A percentile compares a stretch with the other conserved stretches of the same genome.
Conservation (phyloP, 441 rosid genomes). For the Pelargonium citronellum region DNA sequence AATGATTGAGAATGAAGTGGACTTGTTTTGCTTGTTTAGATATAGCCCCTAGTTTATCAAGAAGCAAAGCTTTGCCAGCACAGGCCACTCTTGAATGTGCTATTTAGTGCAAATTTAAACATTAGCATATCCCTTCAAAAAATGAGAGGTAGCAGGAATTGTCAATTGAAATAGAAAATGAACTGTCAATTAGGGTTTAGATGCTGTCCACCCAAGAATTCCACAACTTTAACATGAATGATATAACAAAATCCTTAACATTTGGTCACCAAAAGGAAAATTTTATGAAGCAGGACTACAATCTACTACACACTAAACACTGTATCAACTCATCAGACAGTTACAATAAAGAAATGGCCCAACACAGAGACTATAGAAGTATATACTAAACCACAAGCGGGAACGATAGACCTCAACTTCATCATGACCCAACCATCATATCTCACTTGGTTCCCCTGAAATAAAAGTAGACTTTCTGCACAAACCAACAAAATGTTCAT, state of each 20-base stretch:
- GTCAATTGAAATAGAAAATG: too few relatives aligned
- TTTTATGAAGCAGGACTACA: background rate
- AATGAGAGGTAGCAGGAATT: too few relatives aligned
- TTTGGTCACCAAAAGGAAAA: background rate
- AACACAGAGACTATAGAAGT: constrained; percentile 12
- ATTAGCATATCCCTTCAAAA: too few relatives aligned
- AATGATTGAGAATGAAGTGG: too few relatives aligned
- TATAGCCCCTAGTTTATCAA: too few relatives aligned
- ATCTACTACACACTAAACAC: background rate
- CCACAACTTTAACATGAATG: background rate
- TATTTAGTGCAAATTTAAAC: too few relatives aligned
- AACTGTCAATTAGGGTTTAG: too few relatives aligned
- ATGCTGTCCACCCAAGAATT: background rate
- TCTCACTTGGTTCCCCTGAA: constrained; percentile 76
- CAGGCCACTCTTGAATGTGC: too few relatives aligned
- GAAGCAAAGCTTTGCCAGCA: too few relatives aligned
- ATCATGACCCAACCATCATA: background rate
- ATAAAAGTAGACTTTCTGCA: constrained; percentile 80
- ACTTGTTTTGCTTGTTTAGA: too few relatives aligned
- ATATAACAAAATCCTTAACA: background rate
- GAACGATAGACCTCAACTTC: background rate
- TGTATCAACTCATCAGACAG: background rate
- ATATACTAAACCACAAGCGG: constrained; percentile 20
- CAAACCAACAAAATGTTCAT: background rate
- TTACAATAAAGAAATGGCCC: constrained; percentile 18